These are phyloP conservation scores for Colletotrichum truncatum DNA, from an alignment of 2,329 filamentous ascomycete species.

Conservation along the genomic window DNA sequence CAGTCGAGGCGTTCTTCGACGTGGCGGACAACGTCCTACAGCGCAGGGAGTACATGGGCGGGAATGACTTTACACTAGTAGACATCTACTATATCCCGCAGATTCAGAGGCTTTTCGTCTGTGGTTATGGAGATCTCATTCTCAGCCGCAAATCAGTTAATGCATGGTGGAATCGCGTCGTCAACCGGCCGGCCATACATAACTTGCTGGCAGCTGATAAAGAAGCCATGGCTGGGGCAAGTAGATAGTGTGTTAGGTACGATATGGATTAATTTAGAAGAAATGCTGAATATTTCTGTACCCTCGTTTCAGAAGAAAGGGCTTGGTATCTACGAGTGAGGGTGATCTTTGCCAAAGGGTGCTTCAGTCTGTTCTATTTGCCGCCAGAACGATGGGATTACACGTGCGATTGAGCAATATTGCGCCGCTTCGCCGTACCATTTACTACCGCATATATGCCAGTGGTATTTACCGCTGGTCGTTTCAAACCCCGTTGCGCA, in stretches of 20 bases:
- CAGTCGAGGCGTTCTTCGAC: constrained; percentile 52
- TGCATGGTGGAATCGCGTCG: constrained; percentile 51
- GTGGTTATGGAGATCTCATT: constrained; percentile 48
- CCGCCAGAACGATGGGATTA: too few relatives aligned
- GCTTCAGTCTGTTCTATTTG: too few relatives aligned
- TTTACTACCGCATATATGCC: too few relatives aligned
- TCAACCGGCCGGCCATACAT: constrained; percentile 47
- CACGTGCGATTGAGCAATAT: too few relatives aligned
- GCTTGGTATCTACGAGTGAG: too few relatives aligned
- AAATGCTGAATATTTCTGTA: not conserved
- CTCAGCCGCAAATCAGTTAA: constrained; percentile 44
- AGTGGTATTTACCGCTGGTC: too few relatives aligned
- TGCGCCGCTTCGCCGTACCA: too few relatives aligned
- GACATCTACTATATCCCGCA: constrained; percentile 59
- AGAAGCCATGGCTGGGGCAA: constrained; percentile 39
- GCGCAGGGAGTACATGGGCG: constrained; percentile 53
- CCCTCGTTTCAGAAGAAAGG: too few relatives aligned
- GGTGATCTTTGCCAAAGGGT: too few relatives aligned
- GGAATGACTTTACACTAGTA: constrained; percentile 50
- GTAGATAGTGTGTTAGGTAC: constrained; percentile 29
- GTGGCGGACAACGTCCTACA: constrained; percentile 49
- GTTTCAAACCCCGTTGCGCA: not conserved
- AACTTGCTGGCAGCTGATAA: constrained; percentile 45
- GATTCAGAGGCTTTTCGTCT: constrained; percentile 51
- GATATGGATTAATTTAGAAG: not conserved